A percentile compares a stretch with the other conserved stretches of the same genome.
Conservation (phyloP, 768 basidiomycete species). For the Termitomyces sp. region DNA sequence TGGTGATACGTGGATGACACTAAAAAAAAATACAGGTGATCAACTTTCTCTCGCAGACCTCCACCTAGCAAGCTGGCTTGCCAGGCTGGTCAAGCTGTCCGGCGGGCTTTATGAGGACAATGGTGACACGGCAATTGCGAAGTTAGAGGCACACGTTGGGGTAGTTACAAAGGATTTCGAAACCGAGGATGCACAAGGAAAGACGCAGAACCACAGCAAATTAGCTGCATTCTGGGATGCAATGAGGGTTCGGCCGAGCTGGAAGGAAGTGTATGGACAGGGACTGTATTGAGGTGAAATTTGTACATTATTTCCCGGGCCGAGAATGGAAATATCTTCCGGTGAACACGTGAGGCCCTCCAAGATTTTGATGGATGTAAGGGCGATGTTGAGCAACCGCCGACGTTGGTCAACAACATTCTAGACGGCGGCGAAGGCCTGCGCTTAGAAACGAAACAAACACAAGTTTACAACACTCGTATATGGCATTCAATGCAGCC, state of each 20-base stretch:
- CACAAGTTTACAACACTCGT: slow-evolving; percentile 5
- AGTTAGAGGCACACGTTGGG: slow-evolving; percentile 52
- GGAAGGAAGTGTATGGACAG: slow-evolving; percentile 59
- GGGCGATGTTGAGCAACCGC: slow-evolving; percentile 1
- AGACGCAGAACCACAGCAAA: slow-evolving; percentile 36
- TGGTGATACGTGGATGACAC: slow-evolving; percentile 38
- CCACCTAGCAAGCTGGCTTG: slow-evolving; percentile 76
- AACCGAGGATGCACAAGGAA: slow-evolving; percentile 24
- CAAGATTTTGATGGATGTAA: slow-evolving; percentile 11
- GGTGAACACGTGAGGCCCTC: slow-evolving; percentile 13
- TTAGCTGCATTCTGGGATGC: slow-evolving; percentile 73
- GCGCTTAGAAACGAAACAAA: slow-evolving; percentile 9
- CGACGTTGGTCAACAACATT: slow-evolving; percentile 10
- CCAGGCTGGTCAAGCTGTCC: slow-evolving; percentile 52
- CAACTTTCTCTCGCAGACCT: slow-evolving; percentile 81
- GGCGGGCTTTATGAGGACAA: slow-evolving; percentile 52
- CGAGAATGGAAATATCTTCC: slow-evolving; percentile 8
- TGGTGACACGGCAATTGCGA: slow-evolving; percentile 46
- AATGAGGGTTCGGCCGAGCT: slow-evolving; percentile 63
- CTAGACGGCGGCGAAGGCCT: slow-evolving; percentile 14
- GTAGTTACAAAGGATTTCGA: slow-evolving; percentile 44
- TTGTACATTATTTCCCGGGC: background rate
- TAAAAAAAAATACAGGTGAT: slow-evolving; percentile 50
- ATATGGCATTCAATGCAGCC: slow-evolving; percentile 22
- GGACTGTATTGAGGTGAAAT: slow-evolving; percentile 36